Evolutionary conservation across 2,329 filamentous ascomycete species (phyloP).

Genomic region (Penicillium sumatraense): DNA sequence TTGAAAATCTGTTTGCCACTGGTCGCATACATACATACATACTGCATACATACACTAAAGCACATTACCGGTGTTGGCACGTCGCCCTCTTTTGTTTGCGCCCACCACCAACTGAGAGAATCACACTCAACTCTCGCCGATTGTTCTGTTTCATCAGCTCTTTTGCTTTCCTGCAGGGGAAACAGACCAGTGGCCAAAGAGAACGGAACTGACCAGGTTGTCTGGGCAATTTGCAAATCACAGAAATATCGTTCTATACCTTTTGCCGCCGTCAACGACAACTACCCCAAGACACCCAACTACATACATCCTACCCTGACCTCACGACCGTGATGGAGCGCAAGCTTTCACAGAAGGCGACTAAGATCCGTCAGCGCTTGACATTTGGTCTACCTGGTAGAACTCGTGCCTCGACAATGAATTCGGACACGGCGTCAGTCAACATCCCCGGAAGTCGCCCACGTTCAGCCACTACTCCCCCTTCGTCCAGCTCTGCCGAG

Average conservation of each 20-base stretch:
- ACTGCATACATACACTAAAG: slow-evolving; percentile 3
- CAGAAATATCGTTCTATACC: neutral
- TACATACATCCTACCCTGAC: neutral
- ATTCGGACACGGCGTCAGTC: neutral
- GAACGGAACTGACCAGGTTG: neutral
- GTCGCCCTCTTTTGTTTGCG: slow-evolving; percentile 7
- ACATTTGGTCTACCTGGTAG: slow-evolving; percentile 16
- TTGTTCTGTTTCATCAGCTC: neutral
- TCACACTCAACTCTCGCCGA: too few species aligned
- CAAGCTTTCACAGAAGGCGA: slow-evolving; percentile 25
- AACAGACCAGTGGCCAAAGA: neutral
- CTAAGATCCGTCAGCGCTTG: slow-evolving; percentile 26
- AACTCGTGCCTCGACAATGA: slow-evolving; percentile 15
- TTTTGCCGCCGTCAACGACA: neutral
- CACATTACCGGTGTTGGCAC: slow-evolving; percentile 13
- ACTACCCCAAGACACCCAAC: neutral
- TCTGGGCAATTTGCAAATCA: neutral
- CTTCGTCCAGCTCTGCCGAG: slow-evolving; percentile 9
- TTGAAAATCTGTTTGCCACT: neutral
- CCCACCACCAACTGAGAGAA: neutral
- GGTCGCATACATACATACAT: too few species aligned
- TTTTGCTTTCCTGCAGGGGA: neutral
- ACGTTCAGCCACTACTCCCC: slow-evolving; percentile 22
- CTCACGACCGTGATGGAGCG: slow-evolving; percentile 20
- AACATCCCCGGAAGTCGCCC: slow-evolving; percentile 15